These are phyloP conservation scores for Heracleum sosnowskyi DNA, from an alignment of 129 eudicot species.

Conservation along the genomic window DNA sequence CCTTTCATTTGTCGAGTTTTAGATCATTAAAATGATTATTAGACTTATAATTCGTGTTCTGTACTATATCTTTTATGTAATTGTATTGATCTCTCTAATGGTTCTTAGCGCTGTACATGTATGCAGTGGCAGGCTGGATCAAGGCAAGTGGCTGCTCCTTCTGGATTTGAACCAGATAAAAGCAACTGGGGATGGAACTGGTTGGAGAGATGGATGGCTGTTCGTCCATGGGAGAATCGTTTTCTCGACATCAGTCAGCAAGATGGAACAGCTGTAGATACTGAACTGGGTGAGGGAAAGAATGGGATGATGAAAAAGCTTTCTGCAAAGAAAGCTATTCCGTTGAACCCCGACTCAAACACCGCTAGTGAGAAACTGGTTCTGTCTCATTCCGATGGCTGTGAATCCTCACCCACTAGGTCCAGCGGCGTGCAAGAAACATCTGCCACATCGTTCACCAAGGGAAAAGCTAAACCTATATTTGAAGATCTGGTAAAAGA, in stretches of 20 bases:
- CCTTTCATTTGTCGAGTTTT: not conserved
- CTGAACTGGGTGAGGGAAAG: conserved; percentile 36
- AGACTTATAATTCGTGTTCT: not conserved
- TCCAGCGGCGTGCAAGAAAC: conserved; percentile 38
- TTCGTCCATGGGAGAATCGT: conserved; percentile 98
- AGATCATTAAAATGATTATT: not conserved
- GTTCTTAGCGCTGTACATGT: not conserved
- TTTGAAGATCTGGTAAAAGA: conserved; percentile 38
- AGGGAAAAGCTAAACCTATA: conserved; percentile 38
- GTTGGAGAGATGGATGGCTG: conserved; percentile 99
- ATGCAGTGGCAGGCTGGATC: conserved; percentile 98
- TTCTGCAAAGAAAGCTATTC: conserved; percentile 36
- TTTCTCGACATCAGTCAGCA: conserved; percentile 56
- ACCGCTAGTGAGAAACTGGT: conserved; percentile 33
- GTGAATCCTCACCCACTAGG: conserved; percentile 48
- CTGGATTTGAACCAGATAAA: conserved; percentile 84
- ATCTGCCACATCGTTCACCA: conserved; percentile 21
- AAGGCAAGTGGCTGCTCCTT: conserved; percentile 47
- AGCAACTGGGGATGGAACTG: conserved; percentile 98
- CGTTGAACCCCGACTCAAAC: conserved; percentile 33
- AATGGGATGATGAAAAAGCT: conserved; percentile 31
- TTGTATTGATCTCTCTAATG: not conserved
- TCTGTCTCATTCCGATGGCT: conserved; percentile 50
- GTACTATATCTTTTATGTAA: not conserved
- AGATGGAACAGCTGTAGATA: conserved; percentile 53